Base-by-base conservation (phyloP, 805 yeast genomes). In the Ascoidea rubescens region DNA sequence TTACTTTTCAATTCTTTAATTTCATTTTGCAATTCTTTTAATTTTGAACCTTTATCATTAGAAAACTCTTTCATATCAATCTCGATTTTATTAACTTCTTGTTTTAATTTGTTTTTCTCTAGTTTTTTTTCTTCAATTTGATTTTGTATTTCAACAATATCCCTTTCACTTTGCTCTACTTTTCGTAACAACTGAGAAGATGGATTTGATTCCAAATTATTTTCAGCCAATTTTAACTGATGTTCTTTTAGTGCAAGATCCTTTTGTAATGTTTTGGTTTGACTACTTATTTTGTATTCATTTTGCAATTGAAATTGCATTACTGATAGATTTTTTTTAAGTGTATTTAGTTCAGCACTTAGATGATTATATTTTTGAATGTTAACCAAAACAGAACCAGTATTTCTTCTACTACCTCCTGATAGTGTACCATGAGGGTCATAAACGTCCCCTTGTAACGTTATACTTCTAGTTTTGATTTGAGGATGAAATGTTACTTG, bases 391-490 rank as follows among this genome's bases (percentile, higher is more conserved):
- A 84, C 65, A 0, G 88, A 76, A 1, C 78, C 73, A 14, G 77
- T 69, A 49, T 71, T 71, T 56, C 73, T 80, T 58, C 91, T 74
- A 21, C 95, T 82, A n/a, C 98, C 98, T 49, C 99, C 99, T 1
- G 96, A 86, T 31, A 93, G 71, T 5, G 96, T 87, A 14, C 99
- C 99, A 58, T 84, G 88, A 0, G 99, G 99, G 63, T 93, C 99
- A 67, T 90, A 93, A 8, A 84, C 77, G 64, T 93, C 99, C 50
- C 99, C 99, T 51, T 89, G 90, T 42, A 86, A 64, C 0, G 99
- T 93, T 14, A 95, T 88, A 33, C 95, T 82, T 60, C 89, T 80
- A 0, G 90, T 74, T 56, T 87, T 74, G 14, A 91, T 80, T 52
- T 79, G 75, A 0, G 91, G 93, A 63, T 90, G 81, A 64, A 89